Evolutionary conservation across 2,329 filamentous ascomycete species (phyloP).

Genomic region (Pyricularia sp.): DNA sequence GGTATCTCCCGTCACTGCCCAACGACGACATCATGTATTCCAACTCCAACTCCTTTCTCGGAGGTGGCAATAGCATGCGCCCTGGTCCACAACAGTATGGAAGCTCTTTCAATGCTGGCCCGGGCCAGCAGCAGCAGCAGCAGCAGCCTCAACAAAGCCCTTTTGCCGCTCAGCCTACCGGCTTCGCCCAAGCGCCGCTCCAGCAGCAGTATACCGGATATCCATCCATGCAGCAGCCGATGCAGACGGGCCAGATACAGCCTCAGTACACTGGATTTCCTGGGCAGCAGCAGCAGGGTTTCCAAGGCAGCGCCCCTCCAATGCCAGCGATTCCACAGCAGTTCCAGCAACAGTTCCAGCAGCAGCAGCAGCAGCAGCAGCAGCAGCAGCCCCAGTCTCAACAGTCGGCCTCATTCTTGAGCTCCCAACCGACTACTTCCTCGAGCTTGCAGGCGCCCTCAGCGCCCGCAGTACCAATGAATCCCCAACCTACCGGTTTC

Average conservation of each 20-base stretch:
- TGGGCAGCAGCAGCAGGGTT: slow-evolving; percentile 47
- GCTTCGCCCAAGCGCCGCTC: slow-evolving; percentile 45
- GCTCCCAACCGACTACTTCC: slow-evolving; percentile 16
- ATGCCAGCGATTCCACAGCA: slow-evolving; percentile 49
- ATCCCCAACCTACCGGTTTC: slow-evolving; percentile 58
- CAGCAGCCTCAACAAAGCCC: slow-evolving; percentile 26
- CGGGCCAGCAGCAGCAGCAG: slow-evolving; percentile 36
- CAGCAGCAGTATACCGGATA: slow-evolving; percentile 54
- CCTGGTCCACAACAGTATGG: slow-evolving; percentile 56
- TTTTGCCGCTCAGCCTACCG: slow-evolving; percentile 51
- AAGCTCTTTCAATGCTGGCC: slow-evolving; percentile 35
- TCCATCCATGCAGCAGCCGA: slow-evolving; percentile 43
- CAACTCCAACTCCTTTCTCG: slow-evolving; percentile 77
- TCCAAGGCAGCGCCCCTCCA: slow-evolving; percentile 49
- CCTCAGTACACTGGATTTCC: slow-evolving; percentile 61
- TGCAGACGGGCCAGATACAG: slow-evolving; percentile 49
- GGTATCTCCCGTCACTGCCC: background rate
- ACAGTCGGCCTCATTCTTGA: slow-evolving; percentile 26
- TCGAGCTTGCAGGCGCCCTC: slow-evolving; percentile 35
- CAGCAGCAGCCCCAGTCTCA: slow-evolving; percentile 28
- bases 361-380: slow-evolving; percentile 30
- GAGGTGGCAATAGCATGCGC: slow-evolving; percentile 70
- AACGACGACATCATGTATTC: slow-evolving; percentile 62
- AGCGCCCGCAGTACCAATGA: slow-evolving; percentile 49
- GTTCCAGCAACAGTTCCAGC: slow-evolving; percentile 34